These are phyloP conservation scores for Musa troglodytarum DNA, from an alignment of 176 grass and related monocot genomes.

Conservation along the genomic window DNA sequence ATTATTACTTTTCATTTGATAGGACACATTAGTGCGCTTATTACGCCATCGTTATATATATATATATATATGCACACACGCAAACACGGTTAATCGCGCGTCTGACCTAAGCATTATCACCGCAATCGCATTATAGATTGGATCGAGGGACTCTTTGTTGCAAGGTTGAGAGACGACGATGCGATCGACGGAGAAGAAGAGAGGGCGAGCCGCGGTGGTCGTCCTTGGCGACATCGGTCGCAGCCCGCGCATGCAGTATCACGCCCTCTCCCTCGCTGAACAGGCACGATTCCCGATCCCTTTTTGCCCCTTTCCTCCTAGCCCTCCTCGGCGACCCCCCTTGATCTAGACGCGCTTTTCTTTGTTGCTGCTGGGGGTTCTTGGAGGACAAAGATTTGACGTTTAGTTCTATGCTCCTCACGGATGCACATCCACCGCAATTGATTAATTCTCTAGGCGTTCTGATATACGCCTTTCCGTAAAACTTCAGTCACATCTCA, in stretches of 20 bases:
- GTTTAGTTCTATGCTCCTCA: neutral
- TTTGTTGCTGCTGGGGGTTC: neutral
- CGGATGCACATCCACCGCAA: neutral
- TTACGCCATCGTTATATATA: too few species aligned
- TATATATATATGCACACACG: too few species aligned
- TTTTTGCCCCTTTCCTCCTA: neutral
- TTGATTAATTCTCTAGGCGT: neutral
- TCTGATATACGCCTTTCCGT: neutral
- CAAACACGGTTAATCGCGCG: too few species aligned
- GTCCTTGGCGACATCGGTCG: slow-evolving; percentile 94
- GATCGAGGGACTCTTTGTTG: neutral
- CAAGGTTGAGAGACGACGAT: neutral
- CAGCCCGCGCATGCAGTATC: slow-evolving; percentile 96
- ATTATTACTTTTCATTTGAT: too few species aligned
- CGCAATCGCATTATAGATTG: neutral
- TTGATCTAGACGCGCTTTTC: neutral
- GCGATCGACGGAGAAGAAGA: slow-evolving; percentile 28
- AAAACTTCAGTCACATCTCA: too few species aligned
- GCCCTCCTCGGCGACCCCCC: neutral
- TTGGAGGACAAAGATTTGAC: neutral
- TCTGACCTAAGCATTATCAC: too few species aligned
- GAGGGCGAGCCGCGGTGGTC: slow-evolving; percentile 55
- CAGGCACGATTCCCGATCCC: slow-evolving; percentile 28
- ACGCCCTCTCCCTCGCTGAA: slow-evolving; percentile 81
- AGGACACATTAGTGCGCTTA: too few species aligned